Evolutionary conservation across 225 moss, liverwort and hornwort species (phyloP).

Genomic region (Neckera pumila): DNA sequence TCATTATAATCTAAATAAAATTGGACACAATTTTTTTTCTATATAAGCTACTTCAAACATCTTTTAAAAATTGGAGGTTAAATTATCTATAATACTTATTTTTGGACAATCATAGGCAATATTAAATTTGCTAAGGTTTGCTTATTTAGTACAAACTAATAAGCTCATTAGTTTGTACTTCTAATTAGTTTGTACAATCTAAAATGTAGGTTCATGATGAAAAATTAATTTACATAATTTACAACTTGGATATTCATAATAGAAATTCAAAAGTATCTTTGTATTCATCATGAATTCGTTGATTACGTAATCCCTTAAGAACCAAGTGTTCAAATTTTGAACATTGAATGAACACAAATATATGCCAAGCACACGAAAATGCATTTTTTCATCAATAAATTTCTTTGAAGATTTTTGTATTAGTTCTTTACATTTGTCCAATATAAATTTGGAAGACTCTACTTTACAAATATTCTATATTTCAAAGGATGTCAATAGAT

Average conservation of each 20-base stretch:
- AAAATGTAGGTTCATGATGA: not conserved
- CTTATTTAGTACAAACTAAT: too few species aligned
- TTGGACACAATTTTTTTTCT: not conserved
- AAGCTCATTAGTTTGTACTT: too few species aligned
- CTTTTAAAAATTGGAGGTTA: not conserved
- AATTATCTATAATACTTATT: not conserved
- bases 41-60: not conserved
- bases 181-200: not conserved
- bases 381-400: too few species aligned
- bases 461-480: too few species aligned
- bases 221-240: not conserved
- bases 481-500: too few species aligned
- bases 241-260: not conserved
- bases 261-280: too few species aligned
- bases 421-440: too few species aligned
- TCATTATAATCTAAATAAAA: not conserved
- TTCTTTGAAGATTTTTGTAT: too few species aligned
- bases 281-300: not conserved
- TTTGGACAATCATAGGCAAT: fast-evolving
- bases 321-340: not conserved
- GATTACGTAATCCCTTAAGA: not conserved
- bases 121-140: not conserved
- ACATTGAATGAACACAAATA: not conserved
- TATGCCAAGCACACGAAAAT: too few species aligned
- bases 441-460: too few species aligned